A percentile compares a stretch with the other conserved stretches of the same genome.
Conservation (phyloP, 805 yeast genomes). For the Cyberlindnera japonica region DNA sequence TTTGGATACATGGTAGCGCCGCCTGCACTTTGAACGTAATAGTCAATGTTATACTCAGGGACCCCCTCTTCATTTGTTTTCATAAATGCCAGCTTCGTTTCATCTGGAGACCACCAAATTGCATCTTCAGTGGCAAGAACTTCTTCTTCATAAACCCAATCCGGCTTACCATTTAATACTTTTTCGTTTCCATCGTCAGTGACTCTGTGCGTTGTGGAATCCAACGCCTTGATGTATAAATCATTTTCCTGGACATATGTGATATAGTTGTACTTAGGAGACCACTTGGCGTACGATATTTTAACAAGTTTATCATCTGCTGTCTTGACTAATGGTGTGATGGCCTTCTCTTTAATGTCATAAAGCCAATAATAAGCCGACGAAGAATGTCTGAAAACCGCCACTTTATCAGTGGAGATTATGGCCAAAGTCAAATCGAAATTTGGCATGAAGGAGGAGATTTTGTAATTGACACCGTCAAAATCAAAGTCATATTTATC, state of each 20-base stretch:
- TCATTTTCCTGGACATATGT: slow-evolving; percentile 67
- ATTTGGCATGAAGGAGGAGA: slow-evolving; percentile 20
- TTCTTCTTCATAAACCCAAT: slow-evolving; percentile 95
- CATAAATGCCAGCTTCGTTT: slow-evolving; percentile 58
- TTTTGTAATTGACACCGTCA: slow-evolving; percentile 7
- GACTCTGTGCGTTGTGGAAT: slow-evolving; percentile 31
- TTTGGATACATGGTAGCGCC: slow-evolving; percentile 56
- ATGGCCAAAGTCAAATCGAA: slow-evolving; percentile 33
- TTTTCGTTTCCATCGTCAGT: slow-evolving; percentile 67
- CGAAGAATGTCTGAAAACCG: slow-evolving; percentile 55
- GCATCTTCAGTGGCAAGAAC: slow-evolving; percentile 67
- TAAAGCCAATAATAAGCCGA: slow-evolving; percentile 40
- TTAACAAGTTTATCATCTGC: slow-evolving; percentile 26
- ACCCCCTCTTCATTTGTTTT: slow-evolving; percentile 70
- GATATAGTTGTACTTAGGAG: slow-evolving; percentile 64
- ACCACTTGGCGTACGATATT: slow-evolving; percentile 56
- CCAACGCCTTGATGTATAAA: slow-evolving; percentile 48
- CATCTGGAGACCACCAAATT: slow-evolving; percentile 84
- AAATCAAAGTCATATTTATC: slow-evolving; percentile 9
- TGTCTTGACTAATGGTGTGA: slow-evolving; percentile 29
- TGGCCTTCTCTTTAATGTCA: slow-evolving; percentile 26
- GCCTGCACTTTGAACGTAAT: slow-evolving; percentile 50
- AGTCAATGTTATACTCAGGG: slow-evolving; percentile 67
- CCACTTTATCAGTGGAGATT: slow-evolving; percentile 46
- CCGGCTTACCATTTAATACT: slow-evolving; percentile 80